Evolutionary conservation across 2,329 filamentous ascomycete species (phyloP).

Genomic region (Ilyonectria destructans): DNA sequence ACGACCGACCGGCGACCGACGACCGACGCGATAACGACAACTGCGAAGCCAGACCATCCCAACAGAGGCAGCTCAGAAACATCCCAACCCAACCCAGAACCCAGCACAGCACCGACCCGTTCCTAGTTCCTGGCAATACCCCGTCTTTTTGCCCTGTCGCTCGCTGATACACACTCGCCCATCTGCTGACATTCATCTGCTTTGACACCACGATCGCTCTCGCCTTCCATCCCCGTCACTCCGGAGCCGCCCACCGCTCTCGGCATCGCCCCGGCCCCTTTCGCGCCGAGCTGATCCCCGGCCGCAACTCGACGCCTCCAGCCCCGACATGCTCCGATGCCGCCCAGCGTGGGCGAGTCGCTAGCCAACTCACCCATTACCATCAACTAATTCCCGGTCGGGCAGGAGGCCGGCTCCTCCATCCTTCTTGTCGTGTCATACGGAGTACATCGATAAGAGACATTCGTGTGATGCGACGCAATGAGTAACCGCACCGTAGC

Average conservation of each 20-base stretch:
- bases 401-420: constrained; percentile 35
- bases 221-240: constrained; percentile 17
- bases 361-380: constrained; percentile 36
- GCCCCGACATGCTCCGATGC: constrained; percentile 43
- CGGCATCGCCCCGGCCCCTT: constrained; percentile 28
- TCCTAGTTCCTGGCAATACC: constrained; percentile 20
- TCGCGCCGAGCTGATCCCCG: constrained; percentile 14
- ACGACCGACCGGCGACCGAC: constrained; percentile 27
- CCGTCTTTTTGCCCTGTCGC: constrained; percentile 9
- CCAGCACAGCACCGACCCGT: constrained; percentile 4
- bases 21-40: constrained; percentile 16
- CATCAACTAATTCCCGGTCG: constrained; percentile 42
- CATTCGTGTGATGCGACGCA: constrained; percentile 29
- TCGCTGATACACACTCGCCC: constrained; percentile 28
- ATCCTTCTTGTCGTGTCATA: constrained; percentile 25
- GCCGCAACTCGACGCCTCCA: constrained; percentile 10
- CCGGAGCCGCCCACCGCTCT: constrained; percentile 36
- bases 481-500: constrained; percentile 36
- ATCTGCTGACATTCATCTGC: constrained; percentile 43
- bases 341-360: constrained; percentile 24
- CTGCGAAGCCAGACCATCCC: neutral
- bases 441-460: constrained; percentile 38
- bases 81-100: neutral
- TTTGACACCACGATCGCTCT: constrained; percentile 36
- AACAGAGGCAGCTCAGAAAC: constrained; percentile 5